phyloP scores from a whole-genome alignment of 208 protist genomes.

The Kentomonas sorsogonicus region DNA sequence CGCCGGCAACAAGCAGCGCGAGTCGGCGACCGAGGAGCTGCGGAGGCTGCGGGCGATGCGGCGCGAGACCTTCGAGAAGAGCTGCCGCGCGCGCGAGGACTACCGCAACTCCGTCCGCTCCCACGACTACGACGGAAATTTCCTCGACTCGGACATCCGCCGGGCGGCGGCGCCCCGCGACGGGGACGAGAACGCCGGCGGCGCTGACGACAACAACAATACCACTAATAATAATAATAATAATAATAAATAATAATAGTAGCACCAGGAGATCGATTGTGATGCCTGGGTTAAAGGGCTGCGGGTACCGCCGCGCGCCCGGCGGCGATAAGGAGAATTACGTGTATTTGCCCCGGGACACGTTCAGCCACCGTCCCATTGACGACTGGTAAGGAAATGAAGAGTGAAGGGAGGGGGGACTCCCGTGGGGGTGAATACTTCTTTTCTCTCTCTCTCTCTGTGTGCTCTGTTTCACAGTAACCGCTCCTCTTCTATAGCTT shows the following conservation, averaged over 20 bases:
- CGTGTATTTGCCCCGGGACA: slow-evolving; percentile 60
- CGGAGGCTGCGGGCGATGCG: slow-evolving; percentile 42
- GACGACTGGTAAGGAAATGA: slow-evolving; percentile 43
- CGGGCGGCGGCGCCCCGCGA: not conserved
- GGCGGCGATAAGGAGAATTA: slow-evolving; percentile 38
- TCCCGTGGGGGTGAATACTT: too few species aligned
- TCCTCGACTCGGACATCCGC: too few species aligned
- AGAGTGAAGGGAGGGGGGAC: too few species aligned
- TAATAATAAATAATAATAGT: too few species aligned
- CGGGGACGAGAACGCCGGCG: slow-evolving; percentile 9
- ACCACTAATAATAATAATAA: too few species aligned
- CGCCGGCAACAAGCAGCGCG: not conserved
- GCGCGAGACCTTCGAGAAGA: slow-evolving; percentile 22
- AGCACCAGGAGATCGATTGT: slow-evolving; percentile 21
- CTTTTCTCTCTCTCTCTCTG: slow-evolving; percentile 18
- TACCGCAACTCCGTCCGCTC: too few species aligned
- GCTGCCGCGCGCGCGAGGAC: slow-evolving; percentile 6
- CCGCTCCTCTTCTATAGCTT: too few species aligned
- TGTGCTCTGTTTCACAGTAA: too few species aligned
- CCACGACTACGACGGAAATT: too few species aligned
- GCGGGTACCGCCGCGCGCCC: slow-evolving; percentile 47
- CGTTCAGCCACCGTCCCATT: slow-evolving; percentile 55
- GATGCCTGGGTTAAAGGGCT: slow-evolving; percentile 47
- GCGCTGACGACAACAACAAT: not conserved
- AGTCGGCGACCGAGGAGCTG: slow-evolving; percentile 40